Evolutionary conservation across 768 basidiomycete species (phyloP), one percentile per base, ranked within the genome.

Genomic region (Trametes coccinea): DNA sequence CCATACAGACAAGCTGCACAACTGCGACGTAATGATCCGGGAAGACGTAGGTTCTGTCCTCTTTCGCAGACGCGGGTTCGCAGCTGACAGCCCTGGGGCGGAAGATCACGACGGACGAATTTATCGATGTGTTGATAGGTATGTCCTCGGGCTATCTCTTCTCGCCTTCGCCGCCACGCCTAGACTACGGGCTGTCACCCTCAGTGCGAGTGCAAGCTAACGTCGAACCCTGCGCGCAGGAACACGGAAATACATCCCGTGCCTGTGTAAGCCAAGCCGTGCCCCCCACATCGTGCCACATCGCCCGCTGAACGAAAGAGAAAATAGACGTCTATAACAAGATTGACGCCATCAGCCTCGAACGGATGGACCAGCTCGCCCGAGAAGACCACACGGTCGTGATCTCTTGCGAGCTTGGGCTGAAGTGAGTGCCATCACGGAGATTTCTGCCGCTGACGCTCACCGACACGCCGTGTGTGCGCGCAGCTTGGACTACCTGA

Each of bases 61-160:
- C 37, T 22, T n/a, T 33, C 47, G 31, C 60, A 52, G 40, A 53
- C 39, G 61, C 40, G 31, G 62, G 40, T 5, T 41, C 47, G 59
- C 43, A 53, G 47, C 53, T 63, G 54, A 67, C 52, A 37, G 16
- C 51, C 33, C 60, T 50, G 34, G 34, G 34, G 34, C 34, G 34
- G 60, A 52, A 96, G 95, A 95, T 97, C 60, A 91, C 92, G 7
- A 90, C 89, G 4, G 96, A 98, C 72, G 93, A 98, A 72, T 97
- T 99, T 70, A 96, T 99, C 64, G 97, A 99, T 71, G 93, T 98
- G n/a, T 81, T 99, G 27, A 92, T 99, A 53, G 97, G 94, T 87
- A 68, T 39, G 70, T 43, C n/a, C n/a, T n/a, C 14, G n/a, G 57
- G 44, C 16, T 17, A 30, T 11, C 34, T 37, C 6, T 37, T 37